Base-by-base conservation (phyloP, 805 yeast genomes). In the Komagataella mondaviorum region DNA sequence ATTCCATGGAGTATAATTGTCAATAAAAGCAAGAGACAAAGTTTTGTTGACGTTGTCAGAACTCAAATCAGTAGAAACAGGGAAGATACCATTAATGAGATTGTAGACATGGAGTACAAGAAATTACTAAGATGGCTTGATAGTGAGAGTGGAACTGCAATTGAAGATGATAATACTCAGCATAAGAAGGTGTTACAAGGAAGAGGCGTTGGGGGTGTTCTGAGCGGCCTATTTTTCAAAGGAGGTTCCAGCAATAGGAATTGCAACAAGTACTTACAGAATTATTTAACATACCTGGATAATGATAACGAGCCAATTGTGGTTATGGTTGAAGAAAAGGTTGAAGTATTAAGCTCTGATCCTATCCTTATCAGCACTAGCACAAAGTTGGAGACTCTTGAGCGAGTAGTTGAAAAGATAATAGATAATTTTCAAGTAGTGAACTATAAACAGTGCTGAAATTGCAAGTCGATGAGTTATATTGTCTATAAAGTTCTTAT, bases 1-100 rank as follows among this genome's bases (percentile, higher is more conserved):
- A 70, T 68, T 52, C 90, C 90, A 1, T 85, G 90, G 90, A 66
- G 75, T 53, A 65, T 71, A 4, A 71, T 81, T 5, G 75, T 80
- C 52, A 65, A 66, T 6, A 51, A 59, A 4, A 59, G 63, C 2
- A 80, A 79, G 0, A 68, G 70, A 50, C 47, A 52, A 47, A 78
- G 86, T 3, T 73, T 78, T 58, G 75, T 80, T 3, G 91, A 85
- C 62, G 66, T 65, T 23, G 66, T 84, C 23, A 66, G 83, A 49
- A 80, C 78, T 44, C 74, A 76, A 51, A 71, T 84, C 60, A 77
- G 76, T 48, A 62, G 60, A 45, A 72, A 76, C 39, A 65, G 79
- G 48, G 57, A 57, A 3, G 63, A 65, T 22, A 65, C 71, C 6
- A 57, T 75, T 3, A 63, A 67, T 6, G 69, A 67, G 7, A 67